Evolutionary conservation across 495 filamentous ascomycete species (phyloP).

Genomic region (Podospora comata): DNA sequence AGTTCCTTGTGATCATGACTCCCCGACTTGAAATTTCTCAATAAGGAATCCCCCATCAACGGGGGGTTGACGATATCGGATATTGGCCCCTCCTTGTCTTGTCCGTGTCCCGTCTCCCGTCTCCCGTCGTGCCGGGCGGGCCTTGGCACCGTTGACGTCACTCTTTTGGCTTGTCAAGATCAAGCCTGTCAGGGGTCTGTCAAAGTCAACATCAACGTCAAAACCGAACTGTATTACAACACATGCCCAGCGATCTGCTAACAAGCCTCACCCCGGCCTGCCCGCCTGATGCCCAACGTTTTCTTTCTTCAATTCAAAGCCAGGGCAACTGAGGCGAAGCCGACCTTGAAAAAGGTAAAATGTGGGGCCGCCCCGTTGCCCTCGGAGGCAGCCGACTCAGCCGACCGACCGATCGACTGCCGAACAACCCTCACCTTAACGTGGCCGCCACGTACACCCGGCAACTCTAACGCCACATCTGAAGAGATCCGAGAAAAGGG

Average conservation of each 20-base stretch:
- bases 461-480: neutral
- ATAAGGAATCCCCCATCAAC: neutral
- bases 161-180: neutral
- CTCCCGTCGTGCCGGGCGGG: neutral
- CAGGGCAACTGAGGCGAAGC: neutral
- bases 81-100: neutral
- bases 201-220: neutral
- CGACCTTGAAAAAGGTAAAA: neutral
- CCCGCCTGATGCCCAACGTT: neutral
- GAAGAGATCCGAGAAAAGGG: neutral
- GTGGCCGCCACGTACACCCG: neutral
- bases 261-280: neutral
- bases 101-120: neutral
- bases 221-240: neutral
- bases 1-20: neutral
- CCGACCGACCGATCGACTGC: neutral
- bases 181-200: neutral
- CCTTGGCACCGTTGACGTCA: neutral
- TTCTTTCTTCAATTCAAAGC: neutral
- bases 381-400: neutral
- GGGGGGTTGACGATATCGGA: neutral
- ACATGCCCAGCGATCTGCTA: neutral
- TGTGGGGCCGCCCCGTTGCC: neutral
- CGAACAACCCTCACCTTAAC: neutral
- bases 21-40: neutral